Base-by-base conservation (phyloP, 192 early-diverging fungal genomes). In the Chytriomyces hyalinus region DNA sequence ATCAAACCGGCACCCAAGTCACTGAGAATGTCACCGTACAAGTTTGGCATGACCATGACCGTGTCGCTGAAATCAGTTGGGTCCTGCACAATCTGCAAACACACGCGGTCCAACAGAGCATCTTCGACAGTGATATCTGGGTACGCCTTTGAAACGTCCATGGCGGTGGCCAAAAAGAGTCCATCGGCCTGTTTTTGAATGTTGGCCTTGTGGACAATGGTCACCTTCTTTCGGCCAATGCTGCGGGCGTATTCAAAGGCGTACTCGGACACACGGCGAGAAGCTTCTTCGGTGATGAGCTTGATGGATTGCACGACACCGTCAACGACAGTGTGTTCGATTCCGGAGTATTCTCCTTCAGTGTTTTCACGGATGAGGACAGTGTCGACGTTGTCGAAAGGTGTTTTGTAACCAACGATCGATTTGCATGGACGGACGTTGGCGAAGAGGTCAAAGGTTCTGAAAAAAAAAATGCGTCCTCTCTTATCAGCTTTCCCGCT, bases 1-100 rank as follows among this genome's bases (percentile, higher is more conserved):
- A 99, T 99, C 61, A 99, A 89, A 73, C 97, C 97, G 72, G 97
- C 97, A 75, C 96, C 92, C 89, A 99, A 92, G 82, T 99, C 97
- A 24, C 93, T 94, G n/a, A 99, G 88, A 88, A 99, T 99, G 84
- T 99, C 97, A 78, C 97, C 97, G 78, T 99, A 99, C 80, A 99
- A 89, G 92, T 99, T 99, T 65, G 97, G 97, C 96, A 99, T 98
- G 80, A 97, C 97, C 96, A 99, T 97, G 81, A 99, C 97, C 24
- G 94, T 95, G 80, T 94, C 87, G 50, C 89, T 90, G 78, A 90
- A 99, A 70, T 94, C 87, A 64, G 91, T 86, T 6, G 96, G 97
- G 86, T 97, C 93, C 88, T 96, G 93, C 67, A 96, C 94, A 70
- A 99, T 96, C 90, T 94, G 86, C 50, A 97, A 87, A 84, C 97